These are phyloP conservation scores for Zhuliangozyma blackwelliae DNA, from an alignment of 1,139 yeast genomes.

Conservation along the genomic window DNA sequence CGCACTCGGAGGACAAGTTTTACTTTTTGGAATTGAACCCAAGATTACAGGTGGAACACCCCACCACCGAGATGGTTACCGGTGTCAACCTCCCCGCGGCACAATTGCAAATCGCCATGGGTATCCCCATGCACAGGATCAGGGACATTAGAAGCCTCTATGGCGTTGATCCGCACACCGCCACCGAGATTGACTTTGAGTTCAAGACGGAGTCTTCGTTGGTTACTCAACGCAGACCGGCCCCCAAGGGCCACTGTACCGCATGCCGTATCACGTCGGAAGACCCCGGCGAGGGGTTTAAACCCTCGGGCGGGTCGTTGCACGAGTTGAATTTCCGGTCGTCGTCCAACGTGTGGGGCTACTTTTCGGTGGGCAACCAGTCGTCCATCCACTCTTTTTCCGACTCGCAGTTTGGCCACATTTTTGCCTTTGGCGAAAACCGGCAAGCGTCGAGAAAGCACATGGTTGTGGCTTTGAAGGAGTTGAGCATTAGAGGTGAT, in stretches of 20 bases:
- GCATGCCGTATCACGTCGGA: constrained; percentile 99
- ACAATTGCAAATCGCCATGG: constrained; percentile 98
- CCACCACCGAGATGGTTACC: constrained; percentile 98
- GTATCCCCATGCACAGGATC: constrained; percentile 93
- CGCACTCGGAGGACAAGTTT: constrained; percentile 90
- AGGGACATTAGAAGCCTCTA: constrained; percentile 87
- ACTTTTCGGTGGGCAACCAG: constrained; percentile 93
- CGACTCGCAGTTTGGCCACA: constrained; percentile 98
- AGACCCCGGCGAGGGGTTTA: constrained; percentile 98
- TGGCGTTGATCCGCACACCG: constrained; percentile 93
- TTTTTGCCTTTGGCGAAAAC: constrained; percentile 97
- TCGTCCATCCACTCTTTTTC: constrained; percentile 97
- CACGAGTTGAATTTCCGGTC: constrained; percentile 96
- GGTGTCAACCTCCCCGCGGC: constrained; percentile 98
- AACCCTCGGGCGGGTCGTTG: constrained; percentile 95
- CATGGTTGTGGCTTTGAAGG: constrained; percentile 97
- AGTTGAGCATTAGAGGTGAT: constrained; percentile 94
- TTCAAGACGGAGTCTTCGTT: constrained; percentile 70
- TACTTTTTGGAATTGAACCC: constrained; percentile 96
- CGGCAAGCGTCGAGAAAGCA: constrained; percentile 97
- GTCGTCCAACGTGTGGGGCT: constrained; percentile 98
- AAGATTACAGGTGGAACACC: constrained; percentile 98
- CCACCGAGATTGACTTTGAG: constrained; percentile 87
- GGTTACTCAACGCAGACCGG: constrained; percentile 83
- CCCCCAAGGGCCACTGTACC: constrained; percentile 96